Conservation (phyloP, 176 grass and related monocot genomes). For the Lolium perenne region DNA sequence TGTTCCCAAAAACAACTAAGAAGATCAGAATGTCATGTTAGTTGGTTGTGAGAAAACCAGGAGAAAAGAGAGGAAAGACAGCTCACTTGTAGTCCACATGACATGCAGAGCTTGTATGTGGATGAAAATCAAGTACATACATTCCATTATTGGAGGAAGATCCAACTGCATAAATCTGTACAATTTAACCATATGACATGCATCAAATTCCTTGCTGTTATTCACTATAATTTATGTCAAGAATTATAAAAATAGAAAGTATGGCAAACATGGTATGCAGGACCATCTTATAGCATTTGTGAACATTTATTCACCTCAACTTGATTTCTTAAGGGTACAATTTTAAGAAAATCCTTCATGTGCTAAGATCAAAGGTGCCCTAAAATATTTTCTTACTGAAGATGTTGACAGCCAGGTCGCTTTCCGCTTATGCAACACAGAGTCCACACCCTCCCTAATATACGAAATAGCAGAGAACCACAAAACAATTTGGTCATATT, state of each 20-base stretch:
- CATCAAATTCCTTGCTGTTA: slow-evolving; percentile 18
- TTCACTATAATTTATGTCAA: slow-evolving; percentile 21
- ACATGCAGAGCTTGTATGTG: slow-evolving; percentile 71
- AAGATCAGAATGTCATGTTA: slow-evolving; percentile 13
- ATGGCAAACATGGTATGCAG: not conserved
- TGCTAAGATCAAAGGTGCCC: slow-evolving; percentile 26
- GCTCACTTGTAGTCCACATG: slow-evolving; percentile 85
- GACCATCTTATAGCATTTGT: slow-evolving; percentile 17
- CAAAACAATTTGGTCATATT: slow-evolving; percentile 25
- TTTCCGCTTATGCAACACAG: slow-evolving; percentile 48
- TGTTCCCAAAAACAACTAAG: slow-evolving; percentile 3
- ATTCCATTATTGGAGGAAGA: slow-evolving; percentile 73
- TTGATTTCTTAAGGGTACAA: not conserved
- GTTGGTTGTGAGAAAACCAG: slow-evolving; percentile 10
- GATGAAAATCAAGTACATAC: slow-evolving; percentile 85
- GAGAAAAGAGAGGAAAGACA: slow-evolving; percentile 37
- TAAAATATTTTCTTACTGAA: slow-evolving; percentile 61
- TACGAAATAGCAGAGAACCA: slow-evolving; percentile 26
- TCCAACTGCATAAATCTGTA: slow-evolving; percentile 84
- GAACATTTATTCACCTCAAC: not conserved
- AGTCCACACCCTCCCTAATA: slow-evolving; percentile 57
- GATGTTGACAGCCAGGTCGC: slow-evolving; percentile 70
- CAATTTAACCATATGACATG: slow-evolving; percentile 14
- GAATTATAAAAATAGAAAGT: not conserved
- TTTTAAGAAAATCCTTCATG: not conserved